A percentile compares a stretch with the other conserved stretches of the same genome.
phyloP scores from a whole-genome alignment of 208 protist species.

The Porcisia deanei region DNA sequence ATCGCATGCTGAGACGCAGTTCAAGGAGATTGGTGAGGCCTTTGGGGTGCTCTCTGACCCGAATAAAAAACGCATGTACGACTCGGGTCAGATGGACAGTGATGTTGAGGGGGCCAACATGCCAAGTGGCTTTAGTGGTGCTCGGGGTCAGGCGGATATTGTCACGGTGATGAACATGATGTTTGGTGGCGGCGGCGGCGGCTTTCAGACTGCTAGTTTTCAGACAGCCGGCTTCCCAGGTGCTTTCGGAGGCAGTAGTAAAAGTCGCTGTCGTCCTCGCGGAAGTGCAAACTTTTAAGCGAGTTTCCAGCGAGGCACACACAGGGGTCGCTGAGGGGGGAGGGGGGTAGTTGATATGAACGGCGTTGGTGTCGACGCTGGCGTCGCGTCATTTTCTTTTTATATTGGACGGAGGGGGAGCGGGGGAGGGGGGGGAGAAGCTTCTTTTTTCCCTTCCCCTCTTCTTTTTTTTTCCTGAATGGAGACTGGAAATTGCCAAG shows the following conservation, averaged over 20 bases:
- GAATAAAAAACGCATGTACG: slow-evolving; percentile 90
- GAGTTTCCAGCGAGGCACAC: background rate
- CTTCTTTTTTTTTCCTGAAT: slow-evolving; percentile 8
- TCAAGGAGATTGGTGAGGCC: slow-evolving; percentile 89
- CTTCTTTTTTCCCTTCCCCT: background rate
- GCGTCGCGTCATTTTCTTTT: background rate
- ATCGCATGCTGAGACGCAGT: slow-evolving; percentile 77
- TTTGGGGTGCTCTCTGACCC: slow-evolving; percentile 89
- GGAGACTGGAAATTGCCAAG: background rate
- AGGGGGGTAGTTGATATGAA: background rate
- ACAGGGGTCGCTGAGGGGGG: background rate
- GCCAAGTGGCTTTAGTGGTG: slow-evolving; percentile 24
- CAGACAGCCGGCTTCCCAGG: slow-evolving; percentile 15
- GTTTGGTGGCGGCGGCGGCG: slow-evolving; percentile 35
- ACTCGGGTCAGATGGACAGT: slow-evolving; percentile 88
- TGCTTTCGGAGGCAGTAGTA: slow-evolving; percentile 18
- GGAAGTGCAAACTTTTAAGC: slow-evolving; percentile 31
- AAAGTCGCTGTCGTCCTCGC: slow-evolving; percentile 28
- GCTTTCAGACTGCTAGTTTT: slow-evolving; percentile 18
- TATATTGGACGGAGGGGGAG: background rate
- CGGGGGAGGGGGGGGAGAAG: too few relatives aligned
- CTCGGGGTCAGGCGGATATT: slow-evolving; percentile 39
- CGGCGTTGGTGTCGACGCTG: background rate
- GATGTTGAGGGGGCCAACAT: slow-evolving; percentile 69
- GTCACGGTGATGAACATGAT: slow-evolving; percentile 68